phyloP scores from a whole-genome alignment of 768 basidiomycete species.

The Pholiota molesta region DNA sequence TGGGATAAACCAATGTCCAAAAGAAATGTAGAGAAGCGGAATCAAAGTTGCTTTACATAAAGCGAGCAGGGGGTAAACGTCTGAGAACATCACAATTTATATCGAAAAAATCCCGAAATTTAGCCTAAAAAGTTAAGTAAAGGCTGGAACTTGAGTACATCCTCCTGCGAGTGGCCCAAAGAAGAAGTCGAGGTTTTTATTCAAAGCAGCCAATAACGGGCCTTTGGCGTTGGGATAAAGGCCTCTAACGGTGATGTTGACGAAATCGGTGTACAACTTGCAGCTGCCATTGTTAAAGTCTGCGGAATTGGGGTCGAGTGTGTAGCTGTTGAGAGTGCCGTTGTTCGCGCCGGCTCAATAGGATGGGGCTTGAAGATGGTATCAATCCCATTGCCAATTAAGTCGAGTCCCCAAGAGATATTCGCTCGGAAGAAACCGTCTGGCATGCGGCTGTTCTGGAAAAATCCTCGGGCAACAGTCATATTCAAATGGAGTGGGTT shows the following conservation, averaged over 20 bases:
- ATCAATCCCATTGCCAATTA: slow-evolving; percentile 9
- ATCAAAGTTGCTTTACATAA: too few relatives aligned
- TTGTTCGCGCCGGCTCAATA: slow-evolving; percentile 23
- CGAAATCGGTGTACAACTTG: slow-evolving; percentile 24
- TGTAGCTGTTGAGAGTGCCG: slow-evolving; percentile 21
- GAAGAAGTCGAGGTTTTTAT: slow-evolving; percentile 19
- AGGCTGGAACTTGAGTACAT: slow-evolving; percentile 19
- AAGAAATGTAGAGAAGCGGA: too few relatives aligned
- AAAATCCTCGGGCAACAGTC: slow-evolving; percentile 24
- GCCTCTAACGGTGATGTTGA: slow-evolving; percentile 21
- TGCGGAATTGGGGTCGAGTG: slow-evolving; percentile 21
- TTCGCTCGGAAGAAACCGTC: slow-evolving; percentile 19
- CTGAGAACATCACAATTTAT: too few relatives aligned
- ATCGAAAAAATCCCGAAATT: too few relatives aligned
- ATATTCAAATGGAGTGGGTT: slow-evolving; percentile 18
- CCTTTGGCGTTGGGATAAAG: slow-evolving; percentile 25
- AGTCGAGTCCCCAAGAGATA: background rate
- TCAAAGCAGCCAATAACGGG: slow-evolving; percentile 17
- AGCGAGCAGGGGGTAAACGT: too few relatives aligned
- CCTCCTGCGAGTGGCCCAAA: slow-evolving; percentile 6
- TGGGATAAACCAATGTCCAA: too few relatives aligned
- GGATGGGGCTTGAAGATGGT: slow-evolving; percentile 13
- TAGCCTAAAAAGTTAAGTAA: background rate
- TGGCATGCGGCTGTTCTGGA: slow-evolving; percentile 25
- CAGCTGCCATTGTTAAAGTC: slow-evolving; percentile 17